Percentiles rank a stretch among this genome's conserved stretches.
Evolutionary conservation across 2,329 filamentous ascomycete genomes (phyloP).

Genomic region (Fusarium nurragi): DNA sequence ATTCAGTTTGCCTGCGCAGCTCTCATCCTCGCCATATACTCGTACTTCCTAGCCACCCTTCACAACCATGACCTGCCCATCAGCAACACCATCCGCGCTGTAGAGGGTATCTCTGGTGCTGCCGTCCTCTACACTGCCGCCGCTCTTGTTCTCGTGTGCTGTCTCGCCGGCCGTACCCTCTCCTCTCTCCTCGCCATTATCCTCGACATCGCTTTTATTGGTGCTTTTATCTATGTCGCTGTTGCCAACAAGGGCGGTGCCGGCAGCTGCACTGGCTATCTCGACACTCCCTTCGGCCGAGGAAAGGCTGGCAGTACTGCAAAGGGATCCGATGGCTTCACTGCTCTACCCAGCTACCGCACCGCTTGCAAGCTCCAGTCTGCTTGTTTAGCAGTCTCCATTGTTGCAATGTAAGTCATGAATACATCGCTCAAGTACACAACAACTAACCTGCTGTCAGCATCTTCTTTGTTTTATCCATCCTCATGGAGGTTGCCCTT

Average conservation of each 20-base stretch:
- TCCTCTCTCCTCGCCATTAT: constrained; percentile 78
- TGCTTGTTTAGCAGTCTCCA: constrained; percentile 78
- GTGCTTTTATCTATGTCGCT: constrained; percentile 83
- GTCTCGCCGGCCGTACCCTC: constrained; percentile 76
- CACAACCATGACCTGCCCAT: constrained; percentile 71
- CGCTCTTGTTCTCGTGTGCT: constrained; percentile 80
- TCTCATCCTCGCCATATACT: constrained; percentile 81
- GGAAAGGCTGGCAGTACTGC: constrained; percentile 64
- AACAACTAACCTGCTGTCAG: constrained; percentile 50
- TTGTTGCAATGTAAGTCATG: constrained; percentile 73
- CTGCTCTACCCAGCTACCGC: constrained; percentile 57
- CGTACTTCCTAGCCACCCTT: constrained; percentile 83
- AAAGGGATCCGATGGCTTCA: constrained; percentile 60
- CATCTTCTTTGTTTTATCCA: constrained; percentile 79
- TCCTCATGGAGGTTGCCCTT: constrained; percentile 73
- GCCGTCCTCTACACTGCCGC: constrained; percentile 78
- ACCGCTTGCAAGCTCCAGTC: constrained; percentile 79
- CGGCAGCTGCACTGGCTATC: constrained; percentile 66
- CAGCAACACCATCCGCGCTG: constrained; percentile 72
- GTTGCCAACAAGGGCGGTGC: constrained; percentile 76
- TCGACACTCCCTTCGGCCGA: constrained; percentile 75
- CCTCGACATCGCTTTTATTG: constrained; percentile 80
- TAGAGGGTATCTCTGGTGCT: constrained; percentile 80
- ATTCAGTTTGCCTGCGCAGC: constrained; percentile 78
- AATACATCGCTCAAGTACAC: neutral